Evolutionary conservation across 441 rosid genomes (phyloP).

Genomic region (Capsella rubella): DNA sequence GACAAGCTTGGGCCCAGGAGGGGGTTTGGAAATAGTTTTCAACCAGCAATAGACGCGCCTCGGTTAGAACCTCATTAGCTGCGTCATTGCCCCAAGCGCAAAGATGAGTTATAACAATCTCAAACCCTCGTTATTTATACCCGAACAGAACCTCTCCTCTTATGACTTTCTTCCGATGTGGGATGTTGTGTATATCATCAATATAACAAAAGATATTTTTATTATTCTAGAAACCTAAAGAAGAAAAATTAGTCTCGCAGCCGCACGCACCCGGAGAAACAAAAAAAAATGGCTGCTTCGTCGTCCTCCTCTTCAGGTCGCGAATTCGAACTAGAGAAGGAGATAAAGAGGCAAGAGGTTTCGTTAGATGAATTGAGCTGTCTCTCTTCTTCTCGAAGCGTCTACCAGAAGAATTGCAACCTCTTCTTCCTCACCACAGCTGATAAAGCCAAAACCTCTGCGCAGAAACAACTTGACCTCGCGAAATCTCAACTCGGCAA

Average conservation of each 20-base stretch:
- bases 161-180: not conserved
- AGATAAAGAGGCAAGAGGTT: slow-evolving; percentile 39
- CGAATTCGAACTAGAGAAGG: slow-evolving; percentile 37
- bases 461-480: slow-evolving; percentile 24
- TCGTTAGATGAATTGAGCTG: slow-evolving; percentile 36
- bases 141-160: not conserved
- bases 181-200: not conserved
- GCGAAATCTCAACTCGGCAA: slow-evolving; percentile 38
- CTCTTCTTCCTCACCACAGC: slow-evolving; percentile 41
- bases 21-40: slow-evolving; percentile 99
- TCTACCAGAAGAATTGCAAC: slow-evolving; percentile 35
- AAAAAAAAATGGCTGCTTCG: slow-evolving; percentile 29
- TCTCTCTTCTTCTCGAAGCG: slow-evolving; percentile 42
- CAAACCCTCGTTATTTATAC: not conserved
- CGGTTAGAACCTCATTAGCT: slow-evolving; percentile 89
- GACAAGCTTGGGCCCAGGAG: slow-evolving; percentile 52
- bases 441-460: slow-evolving; percentile 30
- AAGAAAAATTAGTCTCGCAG: not conserved
- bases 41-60: slow-evolving; percentile 99
- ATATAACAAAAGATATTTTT: not conserved
- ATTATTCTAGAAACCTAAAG: slow-evolving; percentile 6
- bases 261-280: slow-evolving; percentile 5
- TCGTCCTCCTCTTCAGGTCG: slow-evolving; percentile 17
- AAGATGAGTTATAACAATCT: slow-evolving; percentile 36
- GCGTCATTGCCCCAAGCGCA: slow-evolving; percentile 99